These are phyloP conservation scores for Hypoxylon sp. DNA, from an alignment of 2,329 filamentous ascomycete genomes.

Conservation along the genomic window DNA sequence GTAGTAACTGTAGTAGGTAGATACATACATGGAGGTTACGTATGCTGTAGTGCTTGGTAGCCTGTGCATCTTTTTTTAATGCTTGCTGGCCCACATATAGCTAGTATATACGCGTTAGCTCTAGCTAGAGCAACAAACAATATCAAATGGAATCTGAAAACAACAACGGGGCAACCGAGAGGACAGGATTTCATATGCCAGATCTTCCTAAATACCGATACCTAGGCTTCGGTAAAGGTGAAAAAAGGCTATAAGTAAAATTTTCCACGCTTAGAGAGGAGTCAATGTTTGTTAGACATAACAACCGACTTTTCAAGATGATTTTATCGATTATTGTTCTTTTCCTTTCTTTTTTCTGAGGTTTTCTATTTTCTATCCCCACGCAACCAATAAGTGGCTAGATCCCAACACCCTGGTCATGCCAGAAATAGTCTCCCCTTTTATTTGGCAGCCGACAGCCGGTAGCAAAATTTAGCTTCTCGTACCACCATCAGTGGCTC, in stretches of 20 bases:
- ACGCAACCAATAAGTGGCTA: slow-evolving; percentile 22
- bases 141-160: slow-evolving; percentile 24
- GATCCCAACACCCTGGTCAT: slow-evolving; percentile 30
- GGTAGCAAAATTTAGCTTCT: slow-evolving; percentile 2
- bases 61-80: background rate
- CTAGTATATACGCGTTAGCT: background rate
- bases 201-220: slow-evolving; percentile 13
- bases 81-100: background rate
- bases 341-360: slow-evolving; percentile 14
- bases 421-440: slow-evolving; percentile 22
- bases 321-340: slow-evolving; percentile 13
- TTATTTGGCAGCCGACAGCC: slow-evolving; percentile 8
- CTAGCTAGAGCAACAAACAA: slow-evolving; percentile 4
- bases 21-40: background rate
- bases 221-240: slow-evolving; percentile 3
- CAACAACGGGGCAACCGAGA: slow-evolving; percentile 10
- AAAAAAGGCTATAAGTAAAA: background rate
- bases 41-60: background rate
- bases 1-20: too few relatives aligned
- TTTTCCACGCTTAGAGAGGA: background rate
- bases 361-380: slow-evolving; percentile 11
- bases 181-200: slow-evolving; percentile 19
- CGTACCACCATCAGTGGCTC: slow-evolving; percentile 17
- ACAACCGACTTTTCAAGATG: slow-evolving; percentile 15
- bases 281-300: slow-evolving; percentile 23